Conservation (phyloP, 306 rosid genomes). For the Arachis stenosperma region DNA sequence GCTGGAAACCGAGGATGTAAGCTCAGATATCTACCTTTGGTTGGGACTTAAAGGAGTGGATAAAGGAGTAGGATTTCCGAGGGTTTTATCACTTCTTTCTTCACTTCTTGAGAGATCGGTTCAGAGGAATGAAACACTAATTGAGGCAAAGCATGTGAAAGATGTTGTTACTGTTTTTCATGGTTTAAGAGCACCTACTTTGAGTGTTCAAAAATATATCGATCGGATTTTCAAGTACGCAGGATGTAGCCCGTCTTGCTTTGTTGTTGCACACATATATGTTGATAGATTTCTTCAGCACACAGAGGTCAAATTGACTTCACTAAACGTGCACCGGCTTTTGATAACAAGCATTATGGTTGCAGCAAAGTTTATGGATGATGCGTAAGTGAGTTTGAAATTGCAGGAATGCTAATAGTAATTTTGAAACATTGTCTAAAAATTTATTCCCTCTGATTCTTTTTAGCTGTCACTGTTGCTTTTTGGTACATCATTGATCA, state of each 20-base stretch:
- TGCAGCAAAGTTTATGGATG: constrained; percentile 91
- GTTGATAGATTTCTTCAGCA: constrained; percentile 72
- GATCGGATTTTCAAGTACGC: constrained; percentile 93
- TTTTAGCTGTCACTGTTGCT: too few relatives aligned
- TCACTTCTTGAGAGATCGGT: constrained; percentile 77
- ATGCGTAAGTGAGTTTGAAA: constrained; percentile 65
- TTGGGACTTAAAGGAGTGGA: constrained; percentile 68
- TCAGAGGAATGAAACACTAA: constrained; percentile 63
- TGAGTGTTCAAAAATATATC: constrained; percentile 73
- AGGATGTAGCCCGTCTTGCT: constrained; percentile 95
- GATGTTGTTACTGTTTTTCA: constrained; percentile 75
- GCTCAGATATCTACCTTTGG: constrained; percentile 60
- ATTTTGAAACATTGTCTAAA: background rate
- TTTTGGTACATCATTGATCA: background rate
- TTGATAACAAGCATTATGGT: constrained; percentile 91
- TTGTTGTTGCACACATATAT: constrained; percentile 75
- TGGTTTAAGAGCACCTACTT: constrained; percentile 77
- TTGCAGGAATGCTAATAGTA: background rate
- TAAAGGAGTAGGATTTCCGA: constrained; percentile 68
- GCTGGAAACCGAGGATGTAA: constrained; percentile 51
- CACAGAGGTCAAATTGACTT: constrained; percentile 65
- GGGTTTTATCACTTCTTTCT: constrained; percentile 80
- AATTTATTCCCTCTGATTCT: background rate
- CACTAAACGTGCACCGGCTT: constrained; percentile 88
- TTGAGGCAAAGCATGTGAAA: constrained; percentile 55